Evolutionary conservation across 495 filamentous ascomycete species (phyloP).

Genomic region (Glutinoglossum americanum): DNA sequence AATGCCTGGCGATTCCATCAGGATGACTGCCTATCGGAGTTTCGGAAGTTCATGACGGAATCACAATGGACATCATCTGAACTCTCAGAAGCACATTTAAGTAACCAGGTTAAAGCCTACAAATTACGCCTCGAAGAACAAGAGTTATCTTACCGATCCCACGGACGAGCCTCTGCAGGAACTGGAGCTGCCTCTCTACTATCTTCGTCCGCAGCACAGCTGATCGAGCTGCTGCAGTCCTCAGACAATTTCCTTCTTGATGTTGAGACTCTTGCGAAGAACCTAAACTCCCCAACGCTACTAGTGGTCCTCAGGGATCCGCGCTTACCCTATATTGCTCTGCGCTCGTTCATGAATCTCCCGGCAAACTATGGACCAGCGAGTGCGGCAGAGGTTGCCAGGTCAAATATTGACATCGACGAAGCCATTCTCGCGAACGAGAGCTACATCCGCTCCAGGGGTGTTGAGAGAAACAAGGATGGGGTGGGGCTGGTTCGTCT

Average conservation of each 20-base stretch:
- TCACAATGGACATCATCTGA: background rate
- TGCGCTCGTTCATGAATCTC: slow-evolving; percentile 7
- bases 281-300: slow-evolving; percentile 6
- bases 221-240: slow-evolving; percentile 7
- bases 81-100: slow-evolving; percentile 3
- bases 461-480: slow-evolving; percentile 3
- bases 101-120: slow-evolving; percentile 6
- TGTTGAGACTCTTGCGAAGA: slow-evolving; percentile 7
- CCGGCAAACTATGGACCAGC: background rate
- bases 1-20: slow-evolving; percentile 6
- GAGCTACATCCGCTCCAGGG: slow-evolving; percentile 8
- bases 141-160: slow-evolving; percentile 1
- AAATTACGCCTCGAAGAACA: slow-evolving; percentile 6
- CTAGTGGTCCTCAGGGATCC: slow-evolving; percentile 9
- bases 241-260: slow-evolving; percentile 8
- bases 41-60: background rate
- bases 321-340: slow-evolving; percentile 8
- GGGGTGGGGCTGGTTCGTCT: slow-evolving; percentile 8
- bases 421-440: slow-evolving; percentile 12
- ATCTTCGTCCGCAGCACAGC: slow-evolving; percentile 2
- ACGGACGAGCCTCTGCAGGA: background rate
- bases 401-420: slow-evolving; percentile 10
- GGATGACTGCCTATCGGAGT: background rate
- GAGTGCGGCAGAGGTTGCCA: background rate
- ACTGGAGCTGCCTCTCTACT: slow-evolving; percentile 4